Percentiles rank a stretch among this genome's conserved stretches.
These are phyloP conservation scores for Verticillium dahliae DNA, from an alignment of 2,329 filamentous ascomycete species.

Conservation along the genomic window DNA sequence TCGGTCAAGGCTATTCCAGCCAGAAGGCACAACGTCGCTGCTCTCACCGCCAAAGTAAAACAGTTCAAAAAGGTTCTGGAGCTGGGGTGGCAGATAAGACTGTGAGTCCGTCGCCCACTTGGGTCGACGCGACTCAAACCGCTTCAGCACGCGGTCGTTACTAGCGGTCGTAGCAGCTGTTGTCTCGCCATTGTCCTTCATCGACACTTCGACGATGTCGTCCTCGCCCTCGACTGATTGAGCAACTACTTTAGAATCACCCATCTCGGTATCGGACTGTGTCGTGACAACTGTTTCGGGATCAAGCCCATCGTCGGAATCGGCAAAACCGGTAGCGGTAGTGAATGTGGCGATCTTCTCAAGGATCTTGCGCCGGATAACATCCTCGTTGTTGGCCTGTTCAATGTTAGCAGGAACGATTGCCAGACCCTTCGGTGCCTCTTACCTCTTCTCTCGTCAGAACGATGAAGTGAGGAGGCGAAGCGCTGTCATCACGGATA, in stretches of 20 bases:
- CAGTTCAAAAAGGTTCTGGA: slow-evolving; percentile 72
- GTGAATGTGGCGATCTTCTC: slow-evolving; percentile 71
- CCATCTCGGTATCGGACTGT: slow-evolving; percentile 57
- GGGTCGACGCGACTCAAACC: slow-evolving; percentile 43
- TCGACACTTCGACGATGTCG: slow-evolving; percentile 82
- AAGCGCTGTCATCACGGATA: slow-evolving; percentile 18
- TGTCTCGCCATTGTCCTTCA: slow-evolving; percentile 34
- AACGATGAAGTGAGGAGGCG: slow-evolving; percentile 64
- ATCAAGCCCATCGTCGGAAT: slow-evolving; percentile 49
- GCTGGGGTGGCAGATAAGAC: slow-evolving; percentile 52
- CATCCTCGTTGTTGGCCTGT: slow-evolving; percentile 53
- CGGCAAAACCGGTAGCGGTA: slow-evolving; percentile 48
- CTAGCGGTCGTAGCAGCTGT: slow-evolving; percentile 8
- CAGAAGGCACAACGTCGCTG: slow-evolving; percentile 56
- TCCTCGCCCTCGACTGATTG: slow-evolving; percentile 83
- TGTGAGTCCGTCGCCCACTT: slow-evolving; percentile 42
- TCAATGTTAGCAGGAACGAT: not conserved
- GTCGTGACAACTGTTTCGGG: slow-evolving; percentile 64
- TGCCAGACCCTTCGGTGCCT: not conserved
- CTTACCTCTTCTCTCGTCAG: slow-evolving; percentile 65
- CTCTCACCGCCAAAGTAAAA: slow-evolving; percentile 51
- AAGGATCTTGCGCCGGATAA: slow-evolving; percentile 74
- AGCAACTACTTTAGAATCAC: slow-evolving; percentile 65
- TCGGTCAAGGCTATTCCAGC: slow-evolving; percentile 58
- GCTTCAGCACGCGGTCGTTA: slow-evolving; percentile 24